phyloP scores from a whole-genome alignment of 768 basidiomycete species.

The Mycena sanguinolenta region DNA sequence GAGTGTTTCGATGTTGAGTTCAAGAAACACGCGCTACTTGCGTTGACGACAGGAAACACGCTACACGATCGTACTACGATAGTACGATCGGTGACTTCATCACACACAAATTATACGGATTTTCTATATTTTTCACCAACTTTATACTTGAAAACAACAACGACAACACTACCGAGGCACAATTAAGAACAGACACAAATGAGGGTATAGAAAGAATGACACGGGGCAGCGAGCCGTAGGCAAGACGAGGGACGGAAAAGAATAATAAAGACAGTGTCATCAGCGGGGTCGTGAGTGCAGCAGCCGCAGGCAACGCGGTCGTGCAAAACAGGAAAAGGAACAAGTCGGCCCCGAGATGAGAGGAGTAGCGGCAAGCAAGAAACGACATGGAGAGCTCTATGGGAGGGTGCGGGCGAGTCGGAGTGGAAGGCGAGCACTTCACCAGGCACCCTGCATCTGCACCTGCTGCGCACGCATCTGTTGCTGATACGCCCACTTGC shows the following conservation, averaged over 20 bases:
- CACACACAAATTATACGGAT: not conserved
- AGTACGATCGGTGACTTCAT: too few species aligned
- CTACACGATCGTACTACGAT: too few species aligned
- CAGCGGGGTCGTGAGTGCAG: constrained; percentile 22
- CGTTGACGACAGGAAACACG: too few species aligned
- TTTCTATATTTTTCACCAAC: constrained; percentile 6
- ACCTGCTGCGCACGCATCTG: constrained; percentile 33
- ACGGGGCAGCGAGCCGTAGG: constrained; percentile 21
- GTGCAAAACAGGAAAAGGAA: constrained; percentile 17
- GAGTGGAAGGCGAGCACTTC: not conserved
- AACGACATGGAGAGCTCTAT: constrained; percentile 12
- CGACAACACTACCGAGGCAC: not conserved
- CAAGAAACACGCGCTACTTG: too few species aligned
- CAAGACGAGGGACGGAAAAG: constrained; percentile 2
- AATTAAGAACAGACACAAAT: not conserved
- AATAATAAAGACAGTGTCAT: constrained; percentile 31
- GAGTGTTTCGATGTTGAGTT: too few species aligned
- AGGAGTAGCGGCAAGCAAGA: not conserved
- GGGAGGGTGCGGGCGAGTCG: not conserved
- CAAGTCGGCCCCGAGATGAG: not conserved
- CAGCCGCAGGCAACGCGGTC: constrained; percentile 7
- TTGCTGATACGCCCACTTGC: constrained; percentile 39
- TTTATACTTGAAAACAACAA: not conserved
- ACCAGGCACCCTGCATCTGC: constrained; percentile 26
- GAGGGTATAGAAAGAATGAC: constrained; percentile 36